These are phyloP conservation scores for Thuidium tamariscinum DNA, from an alignment of 225 moss, liverwort and hornwort species.

Conservation along the genomic window DNA sequence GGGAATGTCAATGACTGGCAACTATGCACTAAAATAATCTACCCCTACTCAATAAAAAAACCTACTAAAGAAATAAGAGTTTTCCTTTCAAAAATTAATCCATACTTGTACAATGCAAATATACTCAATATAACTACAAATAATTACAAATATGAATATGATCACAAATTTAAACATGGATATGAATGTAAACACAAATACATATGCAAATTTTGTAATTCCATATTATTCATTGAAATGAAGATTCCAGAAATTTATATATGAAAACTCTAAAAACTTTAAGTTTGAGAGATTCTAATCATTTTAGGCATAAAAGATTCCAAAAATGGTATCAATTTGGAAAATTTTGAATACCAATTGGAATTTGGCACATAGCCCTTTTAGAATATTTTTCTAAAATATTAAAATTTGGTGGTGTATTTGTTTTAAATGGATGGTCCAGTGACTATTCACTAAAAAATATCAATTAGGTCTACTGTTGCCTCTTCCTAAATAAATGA, in stretches of 20 bases:
- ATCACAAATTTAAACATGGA: background rate
- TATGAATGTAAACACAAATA: background rate
- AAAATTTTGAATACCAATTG: background rate
- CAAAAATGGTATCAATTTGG: rapidly evolving
- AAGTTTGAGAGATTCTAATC: no score
- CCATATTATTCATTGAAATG: rapidly evolving
- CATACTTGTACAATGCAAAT: rapidly evolving
- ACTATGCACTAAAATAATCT: background rate
- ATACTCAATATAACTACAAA: no score
- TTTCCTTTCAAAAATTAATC: background rate
- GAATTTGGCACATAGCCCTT: rapidly evolving
- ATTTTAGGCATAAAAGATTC: rapidly evolving
- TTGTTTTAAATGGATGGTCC: rapidly evolving
- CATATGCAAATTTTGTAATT: rapidly evolving
- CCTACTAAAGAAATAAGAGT: background rate
- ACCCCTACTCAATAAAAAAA: rapidly evolving
- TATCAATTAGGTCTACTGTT: no score
- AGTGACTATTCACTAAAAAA: no score
- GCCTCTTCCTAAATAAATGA: no score
- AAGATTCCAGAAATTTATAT: rapidly evolving
- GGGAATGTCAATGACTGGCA: rapidly evolving
- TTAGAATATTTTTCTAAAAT: background rate
- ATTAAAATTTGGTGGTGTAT: background rate
- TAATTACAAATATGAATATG: no score
- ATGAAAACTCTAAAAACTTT: rapidly evolving